Evolutionary conservation across 2,329 filamentous ascomycete genomes (phyloP).

Genomic region (Arthrobotrys sinensis): DNA sequence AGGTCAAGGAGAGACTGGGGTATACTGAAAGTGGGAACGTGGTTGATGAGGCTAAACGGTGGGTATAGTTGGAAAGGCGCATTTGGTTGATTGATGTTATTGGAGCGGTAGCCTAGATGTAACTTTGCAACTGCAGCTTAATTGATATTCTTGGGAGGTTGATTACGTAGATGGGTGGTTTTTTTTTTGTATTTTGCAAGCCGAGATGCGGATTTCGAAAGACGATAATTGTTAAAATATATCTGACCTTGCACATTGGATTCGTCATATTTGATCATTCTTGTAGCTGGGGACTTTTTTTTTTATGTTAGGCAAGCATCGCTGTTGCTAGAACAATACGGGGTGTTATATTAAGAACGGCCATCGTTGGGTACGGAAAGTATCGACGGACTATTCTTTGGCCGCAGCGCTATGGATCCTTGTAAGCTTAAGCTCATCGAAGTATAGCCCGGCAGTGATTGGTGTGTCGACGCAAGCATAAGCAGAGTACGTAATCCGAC

Average conservation of each 20-base stretch:
- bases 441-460: constrained; percentile 12
- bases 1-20: constrained; percentile 80
- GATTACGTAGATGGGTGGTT: not conserved
- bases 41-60: constrained; percentile 51
- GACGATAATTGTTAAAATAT: not conserved
- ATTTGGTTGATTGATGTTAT: not conserved
- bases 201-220: constrained; percentile 4
- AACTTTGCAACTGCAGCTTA: not conserved
- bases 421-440: constrained; percentile 12
- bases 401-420: not conserved
- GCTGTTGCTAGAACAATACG: not conserved
- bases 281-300: no score
- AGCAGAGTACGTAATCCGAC: constrained; percentile 25
- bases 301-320: no score
- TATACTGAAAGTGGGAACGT: constrained; percentile 62
- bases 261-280: not conserved
- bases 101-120: not conserved
- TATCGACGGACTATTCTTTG: constrained; percentile 18
- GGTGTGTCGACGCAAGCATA: constrained; percentile 18
- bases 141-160: not conserved
- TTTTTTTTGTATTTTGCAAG: not conserved
- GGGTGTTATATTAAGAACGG: constrained; percentile 5
- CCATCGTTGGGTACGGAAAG: constrained; percentile 1
- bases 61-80: constrained; percentile 17
- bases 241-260: not conserved